Percentiles rank a stretch among this genome's conserved stretches.
phyloP scores from a whole-genome alignment of 306 rosid species.

The Arachis hypogaea region DNA sequence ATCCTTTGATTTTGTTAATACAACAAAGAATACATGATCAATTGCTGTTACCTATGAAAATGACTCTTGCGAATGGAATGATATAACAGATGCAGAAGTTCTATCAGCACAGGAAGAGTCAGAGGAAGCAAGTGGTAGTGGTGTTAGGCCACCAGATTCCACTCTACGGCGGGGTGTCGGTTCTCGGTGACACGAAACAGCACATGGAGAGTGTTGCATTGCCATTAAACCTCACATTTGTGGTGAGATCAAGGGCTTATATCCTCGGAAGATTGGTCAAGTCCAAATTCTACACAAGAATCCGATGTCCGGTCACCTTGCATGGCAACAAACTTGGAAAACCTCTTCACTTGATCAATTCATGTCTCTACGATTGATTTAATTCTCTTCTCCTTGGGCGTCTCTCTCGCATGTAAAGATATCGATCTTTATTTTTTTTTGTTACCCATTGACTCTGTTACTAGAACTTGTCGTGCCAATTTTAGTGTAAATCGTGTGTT shows the following conservation, averaged over 20 bases:
- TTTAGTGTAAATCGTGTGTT: not conserved
- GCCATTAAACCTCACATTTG: constrained; percentile 76
- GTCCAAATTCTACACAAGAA: constrained; percentile 68
- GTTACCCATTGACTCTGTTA: not conserved
- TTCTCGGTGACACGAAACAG: constrained; percentile 40
- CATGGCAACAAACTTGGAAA: constrained; percentile 69
- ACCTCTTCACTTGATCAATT: constrained; percentile 52
- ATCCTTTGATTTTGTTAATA: too few relatives aligned
- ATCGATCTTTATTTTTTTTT: not conserved
- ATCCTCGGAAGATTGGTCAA: constrained; percentile 75
- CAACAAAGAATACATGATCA: too few relatives aligned
- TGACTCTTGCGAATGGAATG: not conserved
- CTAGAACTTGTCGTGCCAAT: not conserved
- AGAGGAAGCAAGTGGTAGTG: constrained; percentile 48
- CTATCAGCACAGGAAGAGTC: constrained; percentile 62
- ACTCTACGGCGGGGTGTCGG: constrained; percentile 76
- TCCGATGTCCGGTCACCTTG: constrained; percentile 70
- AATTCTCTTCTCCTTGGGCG: not conserved
- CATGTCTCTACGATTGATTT: constrained; percentile 63
- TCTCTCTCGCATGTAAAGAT: not conserved
- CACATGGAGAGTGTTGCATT: constrained; percentile 46
- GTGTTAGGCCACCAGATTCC: constrained; percentile 75
- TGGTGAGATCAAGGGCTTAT: constrained; percentile 79
- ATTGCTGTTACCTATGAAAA: too few relatives aligned
- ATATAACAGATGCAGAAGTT: constrained; percentile 60